Conservation (phyloP, 164 flowering plant species). For the Protea cynaroides region DNA sequence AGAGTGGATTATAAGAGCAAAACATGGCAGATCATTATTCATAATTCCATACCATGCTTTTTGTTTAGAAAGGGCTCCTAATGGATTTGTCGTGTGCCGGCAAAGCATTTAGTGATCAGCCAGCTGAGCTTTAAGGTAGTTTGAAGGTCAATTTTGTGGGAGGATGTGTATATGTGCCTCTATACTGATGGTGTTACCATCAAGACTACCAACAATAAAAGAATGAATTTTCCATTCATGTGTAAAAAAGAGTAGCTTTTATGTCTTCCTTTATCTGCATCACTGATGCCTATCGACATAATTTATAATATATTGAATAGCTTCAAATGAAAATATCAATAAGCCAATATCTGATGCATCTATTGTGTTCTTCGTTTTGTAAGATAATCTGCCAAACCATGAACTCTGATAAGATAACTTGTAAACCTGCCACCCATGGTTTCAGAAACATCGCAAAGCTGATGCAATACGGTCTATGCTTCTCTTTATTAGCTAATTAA, state of each 20-base stretch:
- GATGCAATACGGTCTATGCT: not conserved
- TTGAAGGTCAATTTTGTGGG: too few species aligned
- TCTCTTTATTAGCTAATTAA: slow-evolving; percentile 6
- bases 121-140: too few species aligned
- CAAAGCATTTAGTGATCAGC: too few species aligned
- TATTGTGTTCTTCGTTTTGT: not conserved
- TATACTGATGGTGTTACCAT: too few species aligned
- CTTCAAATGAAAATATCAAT: not conserved
- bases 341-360: not conserved
- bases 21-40: too few species aligned
- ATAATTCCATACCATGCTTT: too few species aligned
- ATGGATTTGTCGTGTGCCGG: too few species aligned
- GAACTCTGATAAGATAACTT: slow-evolving; percentile 4
- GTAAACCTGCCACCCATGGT: slow-evolving; percentile 8
- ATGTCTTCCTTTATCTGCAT: slow-evolving; percentile 3
- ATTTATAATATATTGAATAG: not conserved
- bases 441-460: slow-evolving; percentile 3
- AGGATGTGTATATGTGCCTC: too few species aligned
- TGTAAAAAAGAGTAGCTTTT: not conserved
- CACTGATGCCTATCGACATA: not conserved
- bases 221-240: not conserved
- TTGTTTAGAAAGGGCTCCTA: too few species aligned
- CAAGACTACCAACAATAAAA: not conserved
- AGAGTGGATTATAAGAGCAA: too few species aligned
- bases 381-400: not conserved